These are phyloP conservation scores for Saposhnikovia divaricata DNA, from an alignment of 129 eudicot genomes.

Conservation along the genomic window DNA sequence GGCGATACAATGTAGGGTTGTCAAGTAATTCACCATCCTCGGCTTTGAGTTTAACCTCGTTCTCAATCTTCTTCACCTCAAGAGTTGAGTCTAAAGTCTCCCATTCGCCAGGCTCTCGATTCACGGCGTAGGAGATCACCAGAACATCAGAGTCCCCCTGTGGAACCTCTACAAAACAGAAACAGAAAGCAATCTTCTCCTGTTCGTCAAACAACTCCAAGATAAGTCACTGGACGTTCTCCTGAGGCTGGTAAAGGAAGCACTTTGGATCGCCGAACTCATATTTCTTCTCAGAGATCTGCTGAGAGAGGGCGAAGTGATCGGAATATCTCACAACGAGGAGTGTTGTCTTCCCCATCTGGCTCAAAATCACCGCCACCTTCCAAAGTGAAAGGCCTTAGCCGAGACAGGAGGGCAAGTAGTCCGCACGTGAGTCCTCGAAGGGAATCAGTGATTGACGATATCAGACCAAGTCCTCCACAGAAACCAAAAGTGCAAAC, in stretches of 20 bases:
- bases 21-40: too few species aligned
- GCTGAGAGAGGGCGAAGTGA: constrained; percentile 43
- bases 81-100: constrained; percentile 41
- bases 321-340: constrained; percentile 25
- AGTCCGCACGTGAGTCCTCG: constrained; percentile 27
- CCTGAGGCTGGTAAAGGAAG: constrained; percentile 19
- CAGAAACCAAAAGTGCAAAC: constrained; percentile 26
- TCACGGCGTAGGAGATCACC: constrained; percentile 44
- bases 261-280: constrained; percentile 25
- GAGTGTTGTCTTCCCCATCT: constrained; percentile 38
- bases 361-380: constrained; percentile 44
- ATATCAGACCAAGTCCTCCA: constrained; percentile 32
- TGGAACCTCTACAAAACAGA: constrained; percentile 40
- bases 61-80: constrained; percentile 52
- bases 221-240: constrained; percentile 20
- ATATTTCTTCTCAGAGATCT: constrained; percentile 32
- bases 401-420: constrained; percentile 36
- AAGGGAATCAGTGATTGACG: constrained; percentile 18
- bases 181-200: constrained; percentile 39
- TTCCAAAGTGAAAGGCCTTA: constrained; percentile 24
- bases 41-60: too few species aligned
- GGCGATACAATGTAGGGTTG: too few species aligned
- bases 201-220: constrained; percentile 34
- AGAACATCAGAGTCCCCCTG: constrained; percentile 38
- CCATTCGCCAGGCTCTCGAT: constrained; percentile 31